phyloP scores from a whole-genome alignment of 1,284 basidiomycete species.

The Ganoderma boninense region DNA sequence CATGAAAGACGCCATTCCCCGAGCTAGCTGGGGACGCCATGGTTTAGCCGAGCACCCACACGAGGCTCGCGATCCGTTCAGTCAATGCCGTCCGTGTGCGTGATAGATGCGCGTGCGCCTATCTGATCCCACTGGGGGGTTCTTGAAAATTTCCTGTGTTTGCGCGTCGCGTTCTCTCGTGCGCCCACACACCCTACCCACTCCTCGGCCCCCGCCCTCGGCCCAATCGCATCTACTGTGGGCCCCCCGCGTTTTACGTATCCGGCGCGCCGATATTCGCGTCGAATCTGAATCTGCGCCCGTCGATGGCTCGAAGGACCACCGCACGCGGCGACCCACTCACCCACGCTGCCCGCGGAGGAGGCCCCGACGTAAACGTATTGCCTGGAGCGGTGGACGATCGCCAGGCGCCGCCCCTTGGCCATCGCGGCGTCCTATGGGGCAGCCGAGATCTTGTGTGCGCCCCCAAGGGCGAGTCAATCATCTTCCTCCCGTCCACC shows the following conservation, averaged over 20 bases:
- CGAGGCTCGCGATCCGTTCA: constrained; percentile 1
- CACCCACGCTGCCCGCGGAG: background rate
- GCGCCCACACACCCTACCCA: background rate
- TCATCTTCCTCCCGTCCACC: background rate
- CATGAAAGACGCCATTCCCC: background rate
- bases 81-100: background rate
- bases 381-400: background rate
- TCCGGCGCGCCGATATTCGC: background rate
- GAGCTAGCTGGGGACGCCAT: background rate
- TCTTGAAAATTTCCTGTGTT: constrained; percentile 2
- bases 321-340: background rate
- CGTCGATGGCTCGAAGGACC: background rate
- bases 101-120: background rate
- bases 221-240: background rate
- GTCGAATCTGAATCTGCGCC: background rate
- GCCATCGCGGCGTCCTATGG: background rate
- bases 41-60: background rate
- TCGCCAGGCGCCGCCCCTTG: background rate
- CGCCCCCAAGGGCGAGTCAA: background rate
- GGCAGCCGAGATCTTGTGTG: constrained; percentile 8
- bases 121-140: background rate
- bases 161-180: background rate
- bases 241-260: background rate
- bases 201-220: background rate
- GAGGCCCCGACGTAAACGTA: background rate